Percentiles rank a stretch among this genome's conserved stretches.
Conservation (phyloP, 1,284 basidiomycete genomes). For the Ceratobasidium sp. region DNA sequence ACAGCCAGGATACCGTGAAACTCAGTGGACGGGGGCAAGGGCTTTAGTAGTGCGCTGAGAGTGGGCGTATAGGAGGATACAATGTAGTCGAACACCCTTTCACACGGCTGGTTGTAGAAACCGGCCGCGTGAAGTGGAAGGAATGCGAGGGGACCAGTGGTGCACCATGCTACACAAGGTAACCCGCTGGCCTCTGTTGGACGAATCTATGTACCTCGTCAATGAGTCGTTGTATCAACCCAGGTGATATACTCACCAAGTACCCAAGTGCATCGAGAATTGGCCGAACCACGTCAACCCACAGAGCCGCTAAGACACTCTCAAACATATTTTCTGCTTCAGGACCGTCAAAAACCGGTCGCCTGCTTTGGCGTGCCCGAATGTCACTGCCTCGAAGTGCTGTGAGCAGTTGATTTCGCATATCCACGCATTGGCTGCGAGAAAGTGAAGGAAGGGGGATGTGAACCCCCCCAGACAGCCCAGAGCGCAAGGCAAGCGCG, state of each 20-base stretch:
- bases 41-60: not conserved
- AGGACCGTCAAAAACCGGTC: not conserved
- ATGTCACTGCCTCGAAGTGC: not conserved
- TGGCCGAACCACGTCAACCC: conserved; percentile 6
- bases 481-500: not conserved
- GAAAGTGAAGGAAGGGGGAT: not conserved
- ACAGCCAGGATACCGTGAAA: not conserved
- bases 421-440: not conserved
- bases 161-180: conserved; percentile 11
- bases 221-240: not conserved
- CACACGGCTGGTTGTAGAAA: not conserved
- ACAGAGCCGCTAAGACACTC: not conserved
- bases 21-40: too few species aligned
- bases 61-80: conserved; percentile 23
- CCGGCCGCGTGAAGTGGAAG: conserved; percentile 14
- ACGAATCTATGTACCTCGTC: not conserved
- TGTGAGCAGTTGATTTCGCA: not conserved
- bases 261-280: not conserved
- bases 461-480: not conserved
- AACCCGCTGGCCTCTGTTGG: not conserved
- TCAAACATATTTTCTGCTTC: conserved; percentile 4
- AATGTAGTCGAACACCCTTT: not conserved
- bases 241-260: not conserved
- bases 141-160: not conserved
- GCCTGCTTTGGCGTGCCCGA: not conserved